Percentiles rank a stretch among this genome's conserved stretches.
Evolutionary conservation across 306 rosid species (phyloP).

Genomic region (Spatholobus suberectus): DNA sequence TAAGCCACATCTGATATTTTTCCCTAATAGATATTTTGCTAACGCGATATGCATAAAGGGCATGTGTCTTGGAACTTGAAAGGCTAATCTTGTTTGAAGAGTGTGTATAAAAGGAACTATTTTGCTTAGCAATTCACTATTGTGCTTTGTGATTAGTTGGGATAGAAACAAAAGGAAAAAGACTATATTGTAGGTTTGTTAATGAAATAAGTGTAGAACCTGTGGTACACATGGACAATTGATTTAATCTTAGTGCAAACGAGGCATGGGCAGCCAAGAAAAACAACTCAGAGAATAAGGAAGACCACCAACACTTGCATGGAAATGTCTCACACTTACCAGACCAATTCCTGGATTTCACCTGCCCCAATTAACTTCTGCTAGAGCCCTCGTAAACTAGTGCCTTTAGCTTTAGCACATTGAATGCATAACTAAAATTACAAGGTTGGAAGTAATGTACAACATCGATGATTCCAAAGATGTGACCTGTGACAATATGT

Average conservation of each 20-base stretch:
- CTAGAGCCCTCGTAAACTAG: neutral
- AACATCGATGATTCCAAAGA: constrained; percentile 36
- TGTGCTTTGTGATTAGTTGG: neutral
- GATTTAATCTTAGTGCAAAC: constrained; percentile 14
- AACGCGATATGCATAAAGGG: constrained; percentile 16
- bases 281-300: constrained; percentile 40
- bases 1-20: neutral
- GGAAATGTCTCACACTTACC: constrained; percentile 60
- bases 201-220: neutral
- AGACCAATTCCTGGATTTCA: constrained; percentile 57
- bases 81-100: constrained; percentile 27
- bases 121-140: constrained; percentile 8
- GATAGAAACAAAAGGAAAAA: constrained; percentile 35
- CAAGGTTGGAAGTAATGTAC: constrained; percentile 7
- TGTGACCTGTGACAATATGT: constrained; percentile 25
- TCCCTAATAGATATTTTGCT: constrained; percentile 3
- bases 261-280: constrained; percentile 53
- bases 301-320: constrained; percentile 41
- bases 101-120: neutral
- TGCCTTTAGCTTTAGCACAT: constrained; percentile 35
- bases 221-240: constrained; percentile 9
- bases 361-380: constrained; percentile 54
- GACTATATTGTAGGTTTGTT: neutral
- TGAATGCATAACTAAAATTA: constrained; percentile 17
- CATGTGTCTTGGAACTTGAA: constrained; percentile 60